phyloP scores from a whole-genome alignment of 441 rosid genomes.

The Brassica balearica region DNA sequence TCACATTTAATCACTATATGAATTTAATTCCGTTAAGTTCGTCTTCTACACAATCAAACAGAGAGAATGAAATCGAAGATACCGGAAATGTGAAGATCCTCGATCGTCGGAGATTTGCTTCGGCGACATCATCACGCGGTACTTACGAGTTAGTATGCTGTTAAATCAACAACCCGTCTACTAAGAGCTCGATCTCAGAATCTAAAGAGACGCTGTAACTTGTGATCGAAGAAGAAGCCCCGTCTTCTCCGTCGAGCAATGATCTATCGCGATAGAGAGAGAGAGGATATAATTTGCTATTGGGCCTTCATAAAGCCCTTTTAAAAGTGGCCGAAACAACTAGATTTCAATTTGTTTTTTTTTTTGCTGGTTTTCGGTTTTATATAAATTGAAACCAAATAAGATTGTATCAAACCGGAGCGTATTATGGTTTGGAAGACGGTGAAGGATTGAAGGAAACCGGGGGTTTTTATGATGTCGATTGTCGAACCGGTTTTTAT shows the following conservation, averaged over 20 bases:
- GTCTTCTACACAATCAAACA: neutral
- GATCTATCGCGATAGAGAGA: conserved; percentile 13
- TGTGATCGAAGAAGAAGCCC: conserved; percentile 6
- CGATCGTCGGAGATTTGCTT: conserved; percentile 76
- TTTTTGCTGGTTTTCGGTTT: neutral
- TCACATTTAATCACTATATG: neutral
- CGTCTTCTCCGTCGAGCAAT: conserved; percentile 38
- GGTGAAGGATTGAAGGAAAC: conserved; percentile 69
- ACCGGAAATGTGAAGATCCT: conserved; percentile 83
- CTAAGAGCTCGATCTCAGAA: conserved; percentile 2
- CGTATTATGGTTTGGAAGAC: too few species aligned
- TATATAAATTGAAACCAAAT: neutral
- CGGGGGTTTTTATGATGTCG: conserved; percentile 62
- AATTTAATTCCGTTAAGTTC: conserved; percentile 4
- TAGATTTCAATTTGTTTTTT: neutral
- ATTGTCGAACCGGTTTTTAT: conserved; percentile 60
- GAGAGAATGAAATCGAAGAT: neutral
- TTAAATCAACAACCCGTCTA: neutral
- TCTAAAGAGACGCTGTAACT: neutral
- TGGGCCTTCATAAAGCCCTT: conserved; percentile 37
- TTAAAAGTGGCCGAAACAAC: neutral
- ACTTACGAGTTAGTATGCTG: neutral
- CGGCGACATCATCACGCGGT: conserved; percentile 70
- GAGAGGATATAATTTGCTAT: neutral
- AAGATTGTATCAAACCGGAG: neutral